phyloP scores from a whole-genome alignment of 345 rosid genomes.

The Geranium rotundifolium region DNA sequence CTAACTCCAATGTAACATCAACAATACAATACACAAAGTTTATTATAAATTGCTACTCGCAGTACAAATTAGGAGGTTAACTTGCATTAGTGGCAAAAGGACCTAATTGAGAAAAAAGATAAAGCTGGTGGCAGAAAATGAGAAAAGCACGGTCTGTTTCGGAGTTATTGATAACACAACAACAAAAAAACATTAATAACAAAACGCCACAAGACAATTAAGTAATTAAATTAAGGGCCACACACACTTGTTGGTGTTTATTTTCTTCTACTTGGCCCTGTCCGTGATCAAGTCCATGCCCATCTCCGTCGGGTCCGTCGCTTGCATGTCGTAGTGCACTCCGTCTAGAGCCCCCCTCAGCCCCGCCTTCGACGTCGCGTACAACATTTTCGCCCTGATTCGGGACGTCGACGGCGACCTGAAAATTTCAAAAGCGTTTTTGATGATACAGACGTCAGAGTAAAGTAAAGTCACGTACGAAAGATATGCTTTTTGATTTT shows the following conservation, averaged over 20 bases:
- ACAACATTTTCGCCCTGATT: slow-evolving; percentile 76
- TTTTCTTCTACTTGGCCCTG: slow-evolving; percentile 43
- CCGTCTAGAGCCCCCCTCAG: slow-evolving; percentile 84
- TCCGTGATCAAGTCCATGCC: slow-evolving; percentile 77
- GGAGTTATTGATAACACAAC: slow-evolving; percentile 21
- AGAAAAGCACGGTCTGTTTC: slow-evolving; percentile 12
- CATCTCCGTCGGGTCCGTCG: slow-evolving; percentile 94
- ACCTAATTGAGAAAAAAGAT: not conserved
- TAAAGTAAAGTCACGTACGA: not conserved
- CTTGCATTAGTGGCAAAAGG: slow-evolving; percentile 19
- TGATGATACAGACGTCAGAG: not conserved
- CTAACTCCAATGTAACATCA: not conserved
- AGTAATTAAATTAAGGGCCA: slow-evolving; percentile 4
- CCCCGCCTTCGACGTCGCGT: slow-evolving; percentile 84
- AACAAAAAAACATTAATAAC: slow-evolving; percentile 6
- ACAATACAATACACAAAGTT: not conserved
- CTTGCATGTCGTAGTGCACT: slow-evolving; percentile 84
- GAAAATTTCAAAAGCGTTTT: not conserved
- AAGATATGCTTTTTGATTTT: too few species aligned
- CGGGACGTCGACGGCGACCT: slow-evolving; percentile 86
- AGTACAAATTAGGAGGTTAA: slow-evolving; percentile 24
- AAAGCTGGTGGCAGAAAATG: slow-evolving; percentile 1
- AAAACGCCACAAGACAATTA: slow-evolving; percentile 16
- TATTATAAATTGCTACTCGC: not conserved
- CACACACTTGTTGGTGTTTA: too few species aligned